Evolutionary conservation across 441 rosid species (phyloP).

Genomic region (Pelargonium fulgidum): DNA sequence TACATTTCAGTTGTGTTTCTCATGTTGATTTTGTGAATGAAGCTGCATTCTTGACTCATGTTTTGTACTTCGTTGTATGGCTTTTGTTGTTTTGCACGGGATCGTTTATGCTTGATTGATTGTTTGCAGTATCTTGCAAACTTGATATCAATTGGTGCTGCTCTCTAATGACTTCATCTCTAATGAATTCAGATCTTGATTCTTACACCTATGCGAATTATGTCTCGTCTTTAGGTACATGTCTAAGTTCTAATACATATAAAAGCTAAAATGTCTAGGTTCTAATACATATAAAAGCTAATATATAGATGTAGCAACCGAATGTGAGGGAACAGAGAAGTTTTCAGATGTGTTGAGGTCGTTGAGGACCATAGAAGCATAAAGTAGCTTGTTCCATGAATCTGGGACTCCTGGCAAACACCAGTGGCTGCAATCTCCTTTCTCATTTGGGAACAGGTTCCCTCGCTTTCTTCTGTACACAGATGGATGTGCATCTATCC

Average conservation of each 20-base stretch:
- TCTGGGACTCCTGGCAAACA: slow-evolving; percentile 46
- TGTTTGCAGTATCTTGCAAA: background rate
- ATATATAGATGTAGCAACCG: background rate
- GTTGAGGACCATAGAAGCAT: slow-evolving; percentile 28
- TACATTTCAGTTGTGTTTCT: background rate
- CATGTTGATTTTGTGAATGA: background rate
- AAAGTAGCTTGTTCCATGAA: slow-evolving; percentile 36
- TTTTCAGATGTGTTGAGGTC: background rate
- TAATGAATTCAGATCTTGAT: background rate
- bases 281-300: background rate
- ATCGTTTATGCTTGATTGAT: background rate
- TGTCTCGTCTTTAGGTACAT: background rate
- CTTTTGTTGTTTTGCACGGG: background rate
- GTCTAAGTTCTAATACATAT: background rate
- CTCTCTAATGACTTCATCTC: no score
- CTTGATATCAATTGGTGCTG: no score
- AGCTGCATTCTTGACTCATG: background rate
- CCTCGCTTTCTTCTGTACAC: slow-evolving; percentile 24
- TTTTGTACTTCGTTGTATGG: background rate
- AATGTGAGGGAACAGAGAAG: background rate
- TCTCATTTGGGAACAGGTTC: slow-evolving; percentile 12
- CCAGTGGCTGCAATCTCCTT: slow-evolving; percentile 43
- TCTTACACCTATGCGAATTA: background rate
- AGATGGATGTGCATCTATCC: slow-evolving; percentile 37
- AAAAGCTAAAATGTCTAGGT: no score